Percentiles rank a stretch among this genome's conserved stretches.
Evolutionary conservation across 1,139 yeast species (phyloP).

Genomic region (Geotrichum histeridarum): DNA sequence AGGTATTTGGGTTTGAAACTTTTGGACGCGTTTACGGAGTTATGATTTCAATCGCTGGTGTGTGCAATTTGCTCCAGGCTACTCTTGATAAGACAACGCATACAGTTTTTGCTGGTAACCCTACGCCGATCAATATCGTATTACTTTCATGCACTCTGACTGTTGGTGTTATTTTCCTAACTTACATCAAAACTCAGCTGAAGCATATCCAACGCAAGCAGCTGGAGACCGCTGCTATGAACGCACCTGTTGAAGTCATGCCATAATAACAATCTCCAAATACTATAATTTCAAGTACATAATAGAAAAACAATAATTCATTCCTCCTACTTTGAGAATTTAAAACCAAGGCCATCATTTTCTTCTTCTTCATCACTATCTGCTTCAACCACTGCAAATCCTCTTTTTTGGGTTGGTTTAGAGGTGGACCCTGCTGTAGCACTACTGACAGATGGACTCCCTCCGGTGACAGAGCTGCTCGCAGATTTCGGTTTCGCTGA

Average conservation of each 20-base stretch:
- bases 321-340: slow-evolving; percentile 2
- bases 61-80: slow-evolving; percentile 68
- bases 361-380: slow-evolving; percentile 21
- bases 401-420: neutral
- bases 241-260: slow-evolving; percentile 47
- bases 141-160: slow-evolving; percentile 52
- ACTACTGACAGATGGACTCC: neutral
- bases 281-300: neutral
- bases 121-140: slow-evolving; percentile 63
- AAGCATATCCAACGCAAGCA: slow-evolving; percentile 46
- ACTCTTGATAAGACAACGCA: slow-evolving; percentile 67
- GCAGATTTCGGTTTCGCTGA: neutral
- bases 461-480: too few relatives aligned
- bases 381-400: slow-evolving; percentile 10
- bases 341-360: slow-evolving; percentile 22
- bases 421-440: neutral
- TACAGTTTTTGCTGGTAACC: slow-evolving; percentile 60
- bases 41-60: slow-evolving; percentile 73
- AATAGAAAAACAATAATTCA: neutral
- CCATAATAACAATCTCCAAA: slow-evolving; percentile 35
- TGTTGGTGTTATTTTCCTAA: slow-evolving; percentile 50
- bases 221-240: slow-evolving; percentile 60
- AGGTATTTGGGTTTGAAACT: slow-evolving; percentile 86
- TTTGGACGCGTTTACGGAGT: slow-evolving; percentile 92
- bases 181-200: slow-evolving; percentile 54